Percentiles rank a stretch among this genome's conserved stretches.
Evolutionary conservation across 1,284 basidiomycete species (phyloP).

Genomic region (Apiotrichum gracile): DNA sequence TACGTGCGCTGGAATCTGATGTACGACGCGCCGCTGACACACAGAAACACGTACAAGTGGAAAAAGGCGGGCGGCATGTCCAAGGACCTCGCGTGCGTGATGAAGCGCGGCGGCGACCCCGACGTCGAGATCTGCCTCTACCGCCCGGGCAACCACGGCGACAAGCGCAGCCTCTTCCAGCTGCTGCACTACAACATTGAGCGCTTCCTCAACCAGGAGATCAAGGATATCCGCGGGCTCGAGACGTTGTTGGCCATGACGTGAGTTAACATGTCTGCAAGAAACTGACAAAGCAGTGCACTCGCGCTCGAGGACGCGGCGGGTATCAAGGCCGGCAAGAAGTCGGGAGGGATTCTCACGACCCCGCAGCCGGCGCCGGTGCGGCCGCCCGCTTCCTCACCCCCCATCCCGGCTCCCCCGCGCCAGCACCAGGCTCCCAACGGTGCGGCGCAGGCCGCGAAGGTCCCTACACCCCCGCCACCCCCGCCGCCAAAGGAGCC

Average conservation of each 20-base stretch:
- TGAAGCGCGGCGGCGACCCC: slow-evolving; percentile 45
- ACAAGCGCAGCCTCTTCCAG: slow-evolving; percentile 20
- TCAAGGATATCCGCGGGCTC: slow-evolving; percentile 41
- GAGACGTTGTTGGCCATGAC: slow-evolving; percentile 37
- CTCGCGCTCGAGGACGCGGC: slow-evolving; percentile 27
- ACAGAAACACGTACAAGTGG: slow-evolving; percentile 43
- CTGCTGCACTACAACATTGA: slow-evolving; percentile 46
- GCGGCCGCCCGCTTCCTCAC: too few relatives aligned
- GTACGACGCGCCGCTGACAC: background rate
- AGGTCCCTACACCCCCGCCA: background rate
- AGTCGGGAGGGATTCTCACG: too few relatives aligned
- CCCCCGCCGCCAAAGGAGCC: background rate
- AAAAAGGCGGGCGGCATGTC: slow-evolving; percentile 26
- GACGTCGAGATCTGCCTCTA: slow-evolving; percentile 43
- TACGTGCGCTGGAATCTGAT: slow-evolving; percentile 11
- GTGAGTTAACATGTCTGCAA: slow-evolving; percentile 22
- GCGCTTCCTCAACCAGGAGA: slow-evolving; percentile 38
- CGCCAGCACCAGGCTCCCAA: background rate
- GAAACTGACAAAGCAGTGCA: background rate
- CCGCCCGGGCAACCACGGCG: slow-evolving; percentile 28
- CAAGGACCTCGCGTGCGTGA: slow-evolving; percentile 41
- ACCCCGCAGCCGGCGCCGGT: too few relatives aligned
- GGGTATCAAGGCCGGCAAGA: slow-evolving; percentile 5
- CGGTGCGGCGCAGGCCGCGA: background rate
- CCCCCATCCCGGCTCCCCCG: too few relatives aligned